A percentile compares a stretch with the other conserved stretches of the same genome.
These are phyloP conservation scores for Picea sitchensis DNA, from an alignment of 75 land plant species.

Conservation along the genomic window DNA sequence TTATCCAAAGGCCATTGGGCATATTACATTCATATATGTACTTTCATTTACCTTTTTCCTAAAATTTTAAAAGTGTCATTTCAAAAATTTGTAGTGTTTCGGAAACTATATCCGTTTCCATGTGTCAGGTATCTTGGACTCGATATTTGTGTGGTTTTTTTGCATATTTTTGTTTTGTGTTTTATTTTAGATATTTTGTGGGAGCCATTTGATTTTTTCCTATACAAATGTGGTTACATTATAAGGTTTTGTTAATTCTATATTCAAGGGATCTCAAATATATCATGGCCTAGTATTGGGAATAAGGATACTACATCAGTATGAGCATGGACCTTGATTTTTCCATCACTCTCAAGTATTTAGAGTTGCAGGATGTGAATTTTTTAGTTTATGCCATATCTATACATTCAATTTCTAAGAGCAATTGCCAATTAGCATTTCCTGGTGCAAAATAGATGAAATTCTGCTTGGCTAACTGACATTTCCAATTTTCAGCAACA, in stretches of 20 bases:
- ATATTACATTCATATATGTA: too few species aligned
- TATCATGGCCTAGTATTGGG: background rate
- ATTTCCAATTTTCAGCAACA: background rate
- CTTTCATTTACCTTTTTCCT: too few species aligned
- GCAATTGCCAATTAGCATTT: too few species aligned
- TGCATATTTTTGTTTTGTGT: background rate
- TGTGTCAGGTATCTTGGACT: too few species aligned
- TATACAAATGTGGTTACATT: background rate
- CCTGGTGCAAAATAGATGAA: background rate
- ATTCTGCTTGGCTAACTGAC: background rate
- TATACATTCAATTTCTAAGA: background rate
- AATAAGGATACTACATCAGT: background rate
- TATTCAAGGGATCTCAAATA: background rate
- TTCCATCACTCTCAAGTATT: slow-evolving; percentile 9
- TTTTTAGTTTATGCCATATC: slow-evolving; percentile 12
- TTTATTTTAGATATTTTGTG: background rate
- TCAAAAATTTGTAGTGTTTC: too few species aligned
- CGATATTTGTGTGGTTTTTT: background rate
- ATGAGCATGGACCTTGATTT: background rate
- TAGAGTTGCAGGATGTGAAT: background rate
- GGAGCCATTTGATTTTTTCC: background rate
- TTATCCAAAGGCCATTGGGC: too few species aligned
- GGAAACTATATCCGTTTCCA: too few species aligned
- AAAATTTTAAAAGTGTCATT: too few species aligned
- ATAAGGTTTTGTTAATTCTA: background rate